A percentile compares a stretch with the other conserved stretches of the same genome.
These are phyloP conservation scores for Acrodontium crateriforme DNA, from an alignment of 2,329 filamentous ascomycete species.

Conservation along the genomic window DNA sequence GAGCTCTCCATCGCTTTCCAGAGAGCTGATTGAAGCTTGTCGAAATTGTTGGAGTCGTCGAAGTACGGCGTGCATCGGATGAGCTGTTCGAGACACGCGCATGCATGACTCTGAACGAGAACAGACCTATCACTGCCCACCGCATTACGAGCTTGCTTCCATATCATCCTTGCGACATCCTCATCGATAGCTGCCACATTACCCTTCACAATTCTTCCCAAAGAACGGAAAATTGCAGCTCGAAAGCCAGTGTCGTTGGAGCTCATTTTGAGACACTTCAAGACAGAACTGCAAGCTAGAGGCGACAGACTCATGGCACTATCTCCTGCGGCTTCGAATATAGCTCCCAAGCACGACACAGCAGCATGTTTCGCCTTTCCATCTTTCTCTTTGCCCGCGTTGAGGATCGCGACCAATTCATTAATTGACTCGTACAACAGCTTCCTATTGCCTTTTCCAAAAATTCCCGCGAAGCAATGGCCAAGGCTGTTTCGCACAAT, in stretches of 20 bases:
- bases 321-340: conserved; percentile 86
- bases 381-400: conserved; percentile 68
- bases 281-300: conserved; percentile 53
- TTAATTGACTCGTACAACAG: conserved; percentile 90
- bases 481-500: conserved; percentile 84
- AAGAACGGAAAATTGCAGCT: conserved; percentile 59
- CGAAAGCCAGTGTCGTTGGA: conserved; percentile 70
- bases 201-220: conserved; percentile 64
- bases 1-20: conserved; percentile 79
- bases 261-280: conserved; percentile 69
- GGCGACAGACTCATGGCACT: conserved; percentile 76
- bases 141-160: conserved; percentile 75
- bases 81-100: conserved; percentile 63
- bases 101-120: conserved; percentile 65
- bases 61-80: conserved; percentile 65
- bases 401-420: conserved; percentile 62
- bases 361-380: conserved; percentile 73
- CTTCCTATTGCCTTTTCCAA: conserved; percentile 76
- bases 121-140: conserved; percentile 69
- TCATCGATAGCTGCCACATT: conserved; percentile 72
- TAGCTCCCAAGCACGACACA: conserved; percentile 70
- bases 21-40: conserved; percentile 66
- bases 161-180: conserved; percentile 70
- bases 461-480: conserved; percentile 67
- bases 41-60: conserved; percentile 78